Conservation (phyloP, 2,329 filamentous ascomycete species). For the Penicillium expansum region DNA sequence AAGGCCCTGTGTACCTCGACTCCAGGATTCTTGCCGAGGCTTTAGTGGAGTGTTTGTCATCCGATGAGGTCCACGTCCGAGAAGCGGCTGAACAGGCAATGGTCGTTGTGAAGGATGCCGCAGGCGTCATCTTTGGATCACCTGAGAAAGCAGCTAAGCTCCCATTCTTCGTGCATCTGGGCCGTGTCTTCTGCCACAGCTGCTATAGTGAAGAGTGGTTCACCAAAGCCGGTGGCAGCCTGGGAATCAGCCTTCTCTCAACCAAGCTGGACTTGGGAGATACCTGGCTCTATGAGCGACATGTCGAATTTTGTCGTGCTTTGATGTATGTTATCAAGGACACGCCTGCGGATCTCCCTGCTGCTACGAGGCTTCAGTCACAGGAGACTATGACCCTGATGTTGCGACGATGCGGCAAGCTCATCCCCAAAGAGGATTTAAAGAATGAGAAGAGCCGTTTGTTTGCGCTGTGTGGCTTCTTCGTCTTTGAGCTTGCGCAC, state of each 20-base stretch:
- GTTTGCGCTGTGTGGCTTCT: constrained; percentile 73
- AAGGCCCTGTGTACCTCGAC: constrained; percentile 83
- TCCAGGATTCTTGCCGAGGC: constrained; percentile 84
- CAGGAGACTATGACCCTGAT: constrained; percentile 80
- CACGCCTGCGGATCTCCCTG: constrained; percentile 89
- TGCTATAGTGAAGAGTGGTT: constrained; percentile 99
- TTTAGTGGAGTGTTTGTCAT: constrained; percentile 84
- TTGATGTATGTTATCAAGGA: constrained; percentile 98
- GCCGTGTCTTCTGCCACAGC: constrained; percentile 83
- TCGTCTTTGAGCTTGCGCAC: constrained; percentile 86
- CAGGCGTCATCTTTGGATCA: constrained; percentile 74
- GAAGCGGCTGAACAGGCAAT: constrained; percentile 80
- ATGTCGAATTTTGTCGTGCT: constrained; percentile 85
- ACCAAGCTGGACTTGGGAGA: constrained; percentile 83
- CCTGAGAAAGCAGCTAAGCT: constrained; percentile 69
- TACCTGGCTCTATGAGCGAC: constrained; percentile 74
- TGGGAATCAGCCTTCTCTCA: constrained; percentile 84
- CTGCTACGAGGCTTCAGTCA: constrained; percentile 79
- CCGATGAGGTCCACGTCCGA: constrained; percentile 74
- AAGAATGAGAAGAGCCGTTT: constrained; percentile 65
- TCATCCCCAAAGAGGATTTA: constrained; percentile 75
- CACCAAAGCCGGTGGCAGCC: constrained; percentile 86
- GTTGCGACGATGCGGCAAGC: constrained; percentile 73
- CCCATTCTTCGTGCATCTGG: constrained; percentile 79
- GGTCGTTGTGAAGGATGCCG: constrained; percentile 71